Percentiles rank a stretch among this genome's conserved stretches.
Evolutionary conservation across 1,284 basidiomycete genomes (phyloP).

Genomic region (Irpex lacteus): DNA sequence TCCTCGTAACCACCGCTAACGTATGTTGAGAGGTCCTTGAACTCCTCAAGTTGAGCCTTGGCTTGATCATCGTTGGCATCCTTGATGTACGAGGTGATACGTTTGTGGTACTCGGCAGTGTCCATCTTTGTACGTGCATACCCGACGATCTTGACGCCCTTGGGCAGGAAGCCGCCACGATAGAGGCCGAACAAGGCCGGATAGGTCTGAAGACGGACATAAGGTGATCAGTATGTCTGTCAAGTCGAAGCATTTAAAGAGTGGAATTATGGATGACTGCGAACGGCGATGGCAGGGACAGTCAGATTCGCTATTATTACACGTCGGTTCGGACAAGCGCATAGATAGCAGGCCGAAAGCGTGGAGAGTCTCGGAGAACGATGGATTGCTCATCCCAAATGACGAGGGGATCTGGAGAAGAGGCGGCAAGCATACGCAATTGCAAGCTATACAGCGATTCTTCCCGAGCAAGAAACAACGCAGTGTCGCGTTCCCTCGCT

Average conservation of each 20-base stretch:
- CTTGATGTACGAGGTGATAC: slow-evolving; percentile 84
- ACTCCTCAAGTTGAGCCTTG: slow-evolving; percentile 69
- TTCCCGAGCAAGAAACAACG: background rate
- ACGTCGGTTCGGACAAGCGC: background rate
- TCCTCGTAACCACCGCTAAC: slow-evolving; percentile 88
- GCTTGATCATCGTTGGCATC: slow-evolving; percentile 61
- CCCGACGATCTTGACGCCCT: slow-evolving; percentile 85
- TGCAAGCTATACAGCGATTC: background rate
- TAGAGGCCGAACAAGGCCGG: slow-evolving; percentile 91
- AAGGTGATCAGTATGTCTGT: background rate
- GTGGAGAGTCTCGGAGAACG: background rate
- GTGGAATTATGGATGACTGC: background rate
- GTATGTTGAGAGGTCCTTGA: slow-evolving; percentile 80
- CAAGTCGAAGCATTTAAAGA: background rate
- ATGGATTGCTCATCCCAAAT: background rate
- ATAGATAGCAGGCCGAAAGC: background rate
- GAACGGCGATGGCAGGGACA: background rate
- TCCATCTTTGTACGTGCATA: slow-evolving; percentile 97
- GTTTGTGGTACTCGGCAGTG: slow-evolving; percentile 80
- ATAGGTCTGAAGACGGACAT: slow-evolving; percentile 67
- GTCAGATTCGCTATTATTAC: background rate
- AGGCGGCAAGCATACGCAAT: background rate
- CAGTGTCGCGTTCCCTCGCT: background rate
- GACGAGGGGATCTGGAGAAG: background rate
- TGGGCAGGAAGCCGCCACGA: slow-evolving; percentile 77